Base-by-base conservation (phyloP, 2,329 filamentous ascomycete genomes). In the Ceratocystis ficicola region DNA sequence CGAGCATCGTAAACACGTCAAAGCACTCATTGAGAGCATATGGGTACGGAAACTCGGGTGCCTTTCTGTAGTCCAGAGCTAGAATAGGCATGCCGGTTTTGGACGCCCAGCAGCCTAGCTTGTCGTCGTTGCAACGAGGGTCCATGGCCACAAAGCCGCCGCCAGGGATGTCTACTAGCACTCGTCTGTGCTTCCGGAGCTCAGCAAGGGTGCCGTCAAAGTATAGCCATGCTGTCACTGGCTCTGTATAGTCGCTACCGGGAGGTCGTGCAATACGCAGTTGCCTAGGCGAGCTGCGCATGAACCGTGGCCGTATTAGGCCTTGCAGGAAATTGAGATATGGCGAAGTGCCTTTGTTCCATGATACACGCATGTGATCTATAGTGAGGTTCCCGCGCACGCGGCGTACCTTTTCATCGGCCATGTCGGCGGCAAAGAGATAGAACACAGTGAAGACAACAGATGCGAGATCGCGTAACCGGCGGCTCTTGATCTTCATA, bases 101-200 rank as follows among this genome's bases (percentile, higher is more conserved):
- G 17, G 88, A 88, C 0, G 94, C 90, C 94, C 94, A 99, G 1
- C 89, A 86, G 70, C 96, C 84, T 20, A 99, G 79, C 75, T 95
- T 95, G 75, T 99, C 94, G 73, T 99, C 94, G 71, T 95, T 91
- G 71, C 87, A 89, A 60, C 94, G 81, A n/a, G 94, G 94, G 67
- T 90, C 86, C 94, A 99, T 99, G 20, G 94, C 92, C 12, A 99
- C 92, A 70, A 95, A 99, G 0, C 94, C 94, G 41, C 94, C 94
- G 1, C 94, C 94, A 0, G 94, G 94, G 2, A 97, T 85, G 74
- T 99, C 94, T 44, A 99, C 73, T 1, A 99, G 83, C 32, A 99
- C 75, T 71, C 88, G 88, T 63, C 83, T 86, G 72, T 95, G 88
- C 52, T 87, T 82, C 71, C 86, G 85, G 59, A 96, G 78, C 60